phyloP scores from a whole-genome alignment of 495 filamentous ascomycete genomes.

The Lophium mytilinum region DNA sequence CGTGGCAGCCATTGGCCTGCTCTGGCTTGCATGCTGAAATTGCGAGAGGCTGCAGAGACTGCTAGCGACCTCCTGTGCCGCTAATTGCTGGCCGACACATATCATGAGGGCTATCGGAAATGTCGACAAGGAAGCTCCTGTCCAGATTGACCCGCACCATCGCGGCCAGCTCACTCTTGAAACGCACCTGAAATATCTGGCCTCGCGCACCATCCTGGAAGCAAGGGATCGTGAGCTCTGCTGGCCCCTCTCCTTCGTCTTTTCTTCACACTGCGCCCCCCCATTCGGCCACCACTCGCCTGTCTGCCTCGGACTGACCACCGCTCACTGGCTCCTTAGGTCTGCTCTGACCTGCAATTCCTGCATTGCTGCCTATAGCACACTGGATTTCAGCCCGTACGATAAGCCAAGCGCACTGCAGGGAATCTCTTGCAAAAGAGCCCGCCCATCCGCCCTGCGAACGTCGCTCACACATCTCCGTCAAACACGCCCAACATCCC shows the following conservation, averaged over 20 bases:
- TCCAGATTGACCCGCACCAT: constrained; percentile 24
- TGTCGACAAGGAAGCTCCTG: constrained; percentile 21
- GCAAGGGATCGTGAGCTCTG: constrained; percentile 24
- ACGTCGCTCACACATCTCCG: constrained; percentile 18
- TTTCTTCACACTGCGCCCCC: constrained; percentile 2
- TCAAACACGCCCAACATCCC: constrained; percentile 12
- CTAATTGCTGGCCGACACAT: constrained; percentile 27
- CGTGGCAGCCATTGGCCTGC: constrained; percentile 19
- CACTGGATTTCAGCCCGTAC: constrained; percentile 13
- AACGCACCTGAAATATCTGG: constrained; percentile 25
- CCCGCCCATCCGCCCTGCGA: constrained; percentile 21
- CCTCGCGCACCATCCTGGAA: constrained; percentile 12
- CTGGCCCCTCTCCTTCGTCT: constrained; percentile 14
- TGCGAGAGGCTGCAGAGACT: constrained; percentile 22
- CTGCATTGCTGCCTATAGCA: constrained; percentile 28
- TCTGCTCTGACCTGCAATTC: constrained; percentile 21
- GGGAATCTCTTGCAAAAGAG: constrained; percentile 22
- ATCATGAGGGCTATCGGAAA: constrained; percentile 14
- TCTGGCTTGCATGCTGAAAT: constrained; percentile 25
- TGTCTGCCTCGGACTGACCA: constrained; percentile 17
- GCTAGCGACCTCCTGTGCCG: constrained; percentile 17
- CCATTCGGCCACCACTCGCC: constrained; percentile 21
- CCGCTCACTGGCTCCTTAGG: constrained; percentile 26
- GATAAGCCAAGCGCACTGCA: constrained; percentile 28
- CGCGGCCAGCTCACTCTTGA: constrained; percentile 24